Conservation (phyloP, 2,329 filamentous ascomycete genomes). For the Trichoderma endophyticum region DNA sequence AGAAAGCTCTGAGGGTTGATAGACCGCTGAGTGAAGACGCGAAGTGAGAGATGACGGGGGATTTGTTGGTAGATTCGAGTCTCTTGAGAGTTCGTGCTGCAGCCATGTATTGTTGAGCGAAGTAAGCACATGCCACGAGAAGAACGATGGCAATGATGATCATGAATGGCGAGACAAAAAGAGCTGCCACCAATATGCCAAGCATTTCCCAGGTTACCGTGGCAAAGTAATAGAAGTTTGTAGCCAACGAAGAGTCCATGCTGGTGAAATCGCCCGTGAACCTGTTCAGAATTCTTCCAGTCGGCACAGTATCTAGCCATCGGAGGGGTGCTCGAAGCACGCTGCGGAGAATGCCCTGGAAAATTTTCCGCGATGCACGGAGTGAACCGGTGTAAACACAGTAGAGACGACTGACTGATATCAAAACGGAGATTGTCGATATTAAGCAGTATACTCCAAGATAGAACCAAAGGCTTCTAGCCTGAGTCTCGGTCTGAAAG, state of each 20-base stretch:
- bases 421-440: not conserved
- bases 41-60: conserved; percentile 8
- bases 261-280: conserved; percentile 9
- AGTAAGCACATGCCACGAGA: not conserved
- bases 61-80: conserved; percentile 12
- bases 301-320: conserved; percentile 10
- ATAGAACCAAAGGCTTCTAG: conserved; percentile 2
- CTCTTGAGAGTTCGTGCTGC: conserved; percentile 10
- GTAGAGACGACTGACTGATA: conserved; percentile 7
- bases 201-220: not conserved
- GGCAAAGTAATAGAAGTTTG: conserved; percentile 8
- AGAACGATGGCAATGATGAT: not conserved
- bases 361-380: conserved; percentile 1
- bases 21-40: conserved; percentile 3
- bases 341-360: conserved; percentile 8
- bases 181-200: conserved; percentile 2
- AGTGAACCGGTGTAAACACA: conserved; percentile 5
- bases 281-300: not conserved
- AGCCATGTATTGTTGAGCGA: conserved; percentile 3
- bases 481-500: not conserved
- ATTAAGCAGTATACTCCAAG: conserved; percentile 7
- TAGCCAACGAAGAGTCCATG: conserved; percentile 8
- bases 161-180: conserved; percentile 12
- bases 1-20: conserved; percentile 1
- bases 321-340: conserved; percentile 10